These are phyloP conservation scores for Hygrocybe coccinea DNA, from an alignment of 768 basidiomycete species.

Conservation along the genomic window DNA sequence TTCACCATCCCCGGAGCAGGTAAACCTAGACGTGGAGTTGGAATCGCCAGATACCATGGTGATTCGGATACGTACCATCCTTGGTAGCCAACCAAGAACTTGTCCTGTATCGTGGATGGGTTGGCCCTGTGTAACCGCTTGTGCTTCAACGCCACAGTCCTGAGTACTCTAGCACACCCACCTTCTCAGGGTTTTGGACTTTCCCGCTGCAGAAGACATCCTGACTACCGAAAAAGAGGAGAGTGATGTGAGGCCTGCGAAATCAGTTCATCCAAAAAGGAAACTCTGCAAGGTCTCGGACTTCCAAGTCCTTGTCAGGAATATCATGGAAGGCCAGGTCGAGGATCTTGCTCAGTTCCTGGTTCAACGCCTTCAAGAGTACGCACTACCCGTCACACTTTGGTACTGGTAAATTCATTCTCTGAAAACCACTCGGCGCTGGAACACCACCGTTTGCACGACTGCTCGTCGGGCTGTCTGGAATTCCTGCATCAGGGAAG, in stretches of 20 bases:
- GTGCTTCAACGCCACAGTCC: not conserved
- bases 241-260: slow-evolving; percentile 6
- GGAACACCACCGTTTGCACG: too few relatives aligned
- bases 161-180: slow-evolving; percentile 16
- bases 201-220: slow-evolving; percentile 11
- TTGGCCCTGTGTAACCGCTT: slow-evolving; percentile 49
- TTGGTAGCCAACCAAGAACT: slow-evolving; percentile 82
- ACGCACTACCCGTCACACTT: too few relatives aligned
- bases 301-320: too few relatives aligned
- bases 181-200: slow-evolving; percentile 43
- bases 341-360: too few relatives aligned
- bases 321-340: too few relatives aligned
- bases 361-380: too few relatives aligned
- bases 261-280: not conserved
- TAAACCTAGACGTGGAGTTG: slow-evolving; percentile 48
- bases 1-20: slow-evolving; percentile 63
- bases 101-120: slow-evolving; percentile 75
- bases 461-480: too few relatives aligned
- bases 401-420: too few relatives aligned
- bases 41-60: not conserved
- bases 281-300: too few relatives aligned
- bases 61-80: slow-evolving; percentile 55
- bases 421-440: too few relatives aligned
- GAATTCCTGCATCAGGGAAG: too few relatives aligned
- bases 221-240: not conserved